Base-by-base conservation (phyloP, 768 basidiomycete genomes). In the Mycena pura region DNA sequence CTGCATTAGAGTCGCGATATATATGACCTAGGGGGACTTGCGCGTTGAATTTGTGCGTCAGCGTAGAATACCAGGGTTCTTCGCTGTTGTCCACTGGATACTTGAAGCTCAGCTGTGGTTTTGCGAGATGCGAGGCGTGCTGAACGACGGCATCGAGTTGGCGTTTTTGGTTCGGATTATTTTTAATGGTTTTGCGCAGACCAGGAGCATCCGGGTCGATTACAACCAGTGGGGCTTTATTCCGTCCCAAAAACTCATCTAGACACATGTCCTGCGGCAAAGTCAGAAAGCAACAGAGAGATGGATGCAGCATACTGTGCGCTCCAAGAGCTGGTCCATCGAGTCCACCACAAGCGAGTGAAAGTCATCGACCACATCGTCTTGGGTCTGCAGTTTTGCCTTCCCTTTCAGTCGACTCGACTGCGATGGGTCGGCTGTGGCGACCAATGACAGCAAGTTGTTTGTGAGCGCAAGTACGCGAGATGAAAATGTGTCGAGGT, bases 321-420 rank as follows among this genome's bases (percentile, higher is more conserved):
- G 82, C 75, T 99, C 97, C 59, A 97, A 74, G 51, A 98, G 73
- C 45, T 84, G 82, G 71, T 99, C 96, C 82, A 96, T 85, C 0
- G 86, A 79, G 69, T 95, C 93, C n/a, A 93, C 89, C 2, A 96
- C 82, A 21, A 86, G 74, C 17, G 85, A 79, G 65, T 91, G 84
- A 72, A 95, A 96, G 64, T 85, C 86, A 72, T 97, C 96, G 29
- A 92, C 75, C 3, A 96, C 83, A 75, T 95, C 91, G 67, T 97
- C 94, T 69, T 91, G 84, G 55, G 78, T 84, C 55, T 82, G 79
- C 50, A 91, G 68, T 67, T 79, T 82, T 19, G 75, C 78, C 69
- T 88, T 87, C 25, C 83, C 84, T 72, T 88, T 87, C 27, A 77
- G 75, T 48, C 76, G 77, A 28, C 65, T 63, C 29, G 66, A 68